Evolutionary conservation across 257 asterid genomes (phyloP).

Genomic region (Gentiana straminea): DNA sequence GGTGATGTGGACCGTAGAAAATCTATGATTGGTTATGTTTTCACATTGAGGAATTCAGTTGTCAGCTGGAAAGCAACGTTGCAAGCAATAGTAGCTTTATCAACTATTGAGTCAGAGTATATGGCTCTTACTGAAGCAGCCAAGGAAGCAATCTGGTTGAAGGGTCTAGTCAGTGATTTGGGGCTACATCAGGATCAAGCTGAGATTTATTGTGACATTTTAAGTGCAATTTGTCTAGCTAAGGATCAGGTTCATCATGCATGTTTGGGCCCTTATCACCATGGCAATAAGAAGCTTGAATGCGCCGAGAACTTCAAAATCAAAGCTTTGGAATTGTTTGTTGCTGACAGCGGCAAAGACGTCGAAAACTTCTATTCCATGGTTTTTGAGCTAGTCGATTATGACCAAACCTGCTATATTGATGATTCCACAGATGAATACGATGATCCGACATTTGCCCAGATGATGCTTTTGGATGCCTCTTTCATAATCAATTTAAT

Average conservation of each 20-base stretch:
- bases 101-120: too few relatives aligned
- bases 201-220: too few relatives aligned
- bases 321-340: background rate
- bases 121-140: too few relatives aligned
- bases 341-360: background rate
- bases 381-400: background rate
- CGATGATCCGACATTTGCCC: conserved; percentile 1
- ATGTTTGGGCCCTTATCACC: conserved; percentile 23
- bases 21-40: too few relatives aligned
- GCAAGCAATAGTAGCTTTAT: too few relatives aligned
- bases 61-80: too few relatives aligned
- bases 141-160: too few relatives aligned
- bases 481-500: background rate
- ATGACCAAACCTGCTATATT: background rate
- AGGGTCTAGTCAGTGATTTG: too few relatives aligned
- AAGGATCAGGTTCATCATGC: conserved; percentile 11
- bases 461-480: conserved; percentile 7
- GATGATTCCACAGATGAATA: background rate
- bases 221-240: too few relatives aligned
- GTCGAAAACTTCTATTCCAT: background rate
- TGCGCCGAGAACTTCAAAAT: conserved; percentile 9
- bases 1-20: too few relatives aligned
- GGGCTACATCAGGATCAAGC: too few relatives aligned
- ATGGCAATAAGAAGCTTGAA: conserved; percentile 8
- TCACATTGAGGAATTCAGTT: too few relatives aligned